Evolutionary conservation across 345 rosid genomes (phyloP).

Genomic region (Brassica rapa): DNA sequence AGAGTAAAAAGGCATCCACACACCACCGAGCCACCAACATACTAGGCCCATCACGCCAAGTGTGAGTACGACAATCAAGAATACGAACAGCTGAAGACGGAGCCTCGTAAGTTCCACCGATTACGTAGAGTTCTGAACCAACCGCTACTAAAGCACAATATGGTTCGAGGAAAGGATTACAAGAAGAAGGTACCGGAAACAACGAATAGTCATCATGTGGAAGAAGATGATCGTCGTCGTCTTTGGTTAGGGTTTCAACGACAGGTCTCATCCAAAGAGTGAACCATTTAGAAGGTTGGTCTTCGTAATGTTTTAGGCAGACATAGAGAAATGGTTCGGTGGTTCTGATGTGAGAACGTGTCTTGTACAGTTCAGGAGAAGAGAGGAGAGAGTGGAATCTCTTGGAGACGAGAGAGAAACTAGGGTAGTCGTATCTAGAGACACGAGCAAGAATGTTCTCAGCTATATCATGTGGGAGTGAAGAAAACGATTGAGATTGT

Average conservation of each 20-base stretch:
- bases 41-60: neutral
- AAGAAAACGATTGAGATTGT: neutral
- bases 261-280: neutral
- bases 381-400: neutral
- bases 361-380: neutral
- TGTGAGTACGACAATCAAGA: neutral
- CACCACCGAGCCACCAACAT: neutral
- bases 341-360: neutral
- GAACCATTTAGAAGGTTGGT: neutral
- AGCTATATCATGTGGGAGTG: neutral
- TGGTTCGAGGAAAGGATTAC: neutral
- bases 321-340: neutral
- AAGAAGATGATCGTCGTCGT: neutral
- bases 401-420: neutral
- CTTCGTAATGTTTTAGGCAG: neutral
- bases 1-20: neutral
- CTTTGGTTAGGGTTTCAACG: neutral
- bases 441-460: neutral
- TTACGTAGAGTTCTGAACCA: neutral
- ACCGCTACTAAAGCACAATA: neutral
- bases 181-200: neutral
- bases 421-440: neutral
- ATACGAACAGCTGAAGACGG: neutral
- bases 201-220: neutral
- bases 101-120: neutral